Evolutionary conservation across 208 protist species (phyloP).

Genomic region (Trypanosoma cruzi): DNA sequence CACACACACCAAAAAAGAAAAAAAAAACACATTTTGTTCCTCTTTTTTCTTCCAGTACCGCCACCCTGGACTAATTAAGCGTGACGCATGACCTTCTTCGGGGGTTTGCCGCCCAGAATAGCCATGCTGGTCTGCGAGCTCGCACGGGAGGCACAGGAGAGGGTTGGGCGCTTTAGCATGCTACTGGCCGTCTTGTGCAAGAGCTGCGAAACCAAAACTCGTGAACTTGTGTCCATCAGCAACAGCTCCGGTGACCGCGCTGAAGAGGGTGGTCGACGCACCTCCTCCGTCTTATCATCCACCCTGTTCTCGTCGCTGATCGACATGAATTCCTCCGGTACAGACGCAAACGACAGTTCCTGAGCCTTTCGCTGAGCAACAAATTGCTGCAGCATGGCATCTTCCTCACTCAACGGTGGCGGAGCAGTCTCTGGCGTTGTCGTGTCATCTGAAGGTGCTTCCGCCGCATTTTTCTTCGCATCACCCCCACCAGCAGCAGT

Average conservation of each 20-base stretch:
- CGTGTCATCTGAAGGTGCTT: conserved; percentile 2
- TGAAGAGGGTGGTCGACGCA: conserved; percentile 1
- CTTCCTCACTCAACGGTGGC: conserved; percentile 18
- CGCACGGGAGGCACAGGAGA: neutral
- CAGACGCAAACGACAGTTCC: conserved; percentile 35
- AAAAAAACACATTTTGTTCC: conserved; percentile 8
- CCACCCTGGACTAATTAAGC: neutral
- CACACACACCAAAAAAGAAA: conserved; percentile 24
- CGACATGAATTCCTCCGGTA: conserved; percentile 37
- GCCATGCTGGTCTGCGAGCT: neutral
- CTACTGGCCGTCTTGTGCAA: conserved; percentile 45
- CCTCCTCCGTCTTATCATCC: neutral
- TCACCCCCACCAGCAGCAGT: neutral
- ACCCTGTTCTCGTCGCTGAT: neutral
- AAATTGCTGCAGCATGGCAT: conserved; percentile 28
- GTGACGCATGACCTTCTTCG: conserved; percentile 5
- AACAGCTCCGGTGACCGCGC: conserved; percentile 17
- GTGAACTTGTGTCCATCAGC: conserved; percentile 7
- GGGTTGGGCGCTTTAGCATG: conserved; percentile 26
- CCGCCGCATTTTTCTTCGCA: conserved; percentile 4
- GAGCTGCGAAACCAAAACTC: conserved; percentile 46
- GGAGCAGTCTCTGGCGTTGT: neutral
- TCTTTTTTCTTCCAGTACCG: neutral
- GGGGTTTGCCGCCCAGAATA: neutral
- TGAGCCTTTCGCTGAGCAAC: conserved; percentile 12